Evolutionary conservation across 306 rosid genomes (phyloP), one percentile per base, ranked within the genome.

Genomic region (Fragaria nilgerrensis): DNA sequence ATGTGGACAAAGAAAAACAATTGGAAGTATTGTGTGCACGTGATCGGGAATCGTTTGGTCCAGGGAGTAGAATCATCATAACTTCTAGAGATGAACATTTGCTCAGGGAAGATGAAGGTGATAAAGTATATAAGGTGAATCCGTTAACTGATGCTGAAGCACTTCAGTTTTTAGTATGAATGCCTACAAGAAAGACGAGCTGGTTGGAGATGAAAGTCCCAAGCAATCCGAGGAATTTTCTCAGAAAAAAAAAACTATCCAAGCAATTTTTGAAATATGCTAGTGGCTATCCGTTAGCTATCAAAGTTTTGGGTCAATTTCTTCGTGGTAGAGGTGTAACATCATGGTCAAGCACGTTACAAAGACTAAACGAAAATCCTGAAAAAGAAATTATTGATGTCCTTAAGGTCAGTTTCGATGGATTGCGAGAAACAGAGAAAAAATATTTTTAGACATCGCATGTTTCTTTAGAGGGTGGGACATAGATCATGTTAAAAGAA

Each of bases 361-460:
- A 27, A 3, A 65, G 49, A 50, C 25, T 73, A 39, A 39, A 25
- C 37, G 55, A 52, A 3, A 49, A 16, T 41, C 49, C 68, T 50
- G 50, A 19, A 6, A 27, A 19, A 39, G 50, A 50, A 73, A 27
- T 73, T 3, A 0, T 59, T 13, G 25, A 27, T 11, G 75, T 52
- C 27, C 70, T 79, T 6, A 73, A 52, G 10, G 39, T 73, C 3
- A 79, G 82, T 73, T 73, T 16, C 52, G 41, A 73, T 65, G 70
- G 70, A 59, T 67, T 79, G 5, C 53, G 25, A 2, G 5, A 52
- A 20, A 0, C 4, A 0, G 82, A 73, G 5, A 36, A 73, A 19
- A 64, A 12, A 7, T 25, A 1, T 78, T 78, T 78, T 36, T 78
- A 5, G 82, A 71, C 64, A 48, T 78, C 47, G 76, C 81, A 29